These are phyloP conservation scores for Acacia pycnantha DNA, from an alignment of 331 rosid species.

Conservation along the genomic window DNA sequence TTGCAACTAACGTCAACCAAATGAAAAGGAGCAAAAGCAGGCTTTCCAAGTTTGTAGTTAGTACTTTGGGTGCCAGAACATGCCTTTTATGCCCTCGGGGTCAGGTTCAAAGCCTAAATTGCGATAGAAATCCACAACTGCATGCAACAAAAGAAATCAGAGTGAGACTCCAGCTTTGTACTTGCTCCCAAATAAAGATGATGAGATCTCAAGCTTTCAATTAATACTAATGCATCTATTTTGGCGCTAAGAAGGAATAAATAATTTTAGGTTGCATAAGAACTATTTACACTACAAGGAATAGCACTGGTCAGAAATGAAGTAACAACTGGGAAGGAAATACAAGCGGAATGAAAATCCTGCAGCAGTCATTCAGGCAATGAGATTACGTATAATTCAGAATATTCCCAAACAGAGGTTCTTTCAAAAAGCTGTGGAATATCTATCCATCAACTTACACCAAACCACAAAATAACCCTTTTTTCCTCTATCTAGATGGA, in stretches of 20 bases:
- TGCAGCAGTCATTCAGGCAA: not conserved
- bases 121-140: conserved; percentile 91
- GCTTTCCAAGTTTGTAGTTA: conserved; percentile 27
- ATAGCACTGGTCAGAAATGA: not conserved
- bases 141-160: conserved; percentile 30
- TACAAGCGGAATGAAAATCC: not conserved
- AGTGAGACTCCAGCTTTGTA: conserved; percentile 16
- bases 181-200: not conserved
- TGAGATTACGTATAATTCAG: no score
- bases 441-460: no score
- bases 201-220: conserved; percentile 2
- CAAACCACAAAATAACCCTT: no score
- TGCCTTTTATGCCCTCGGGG: conserved; percentile 96
- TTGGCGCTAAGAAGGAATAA: not conserved
- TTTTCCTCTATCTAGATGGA: no score
- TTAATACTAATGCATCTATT: conserved; percentile 11
- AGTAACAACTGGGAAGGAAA: not conserved
- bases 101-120: conserved; percentile 94
- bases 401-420: no score
- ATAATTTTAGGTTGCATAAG: not conserved
- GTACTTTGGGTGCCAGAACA: conserved; percentile 90
- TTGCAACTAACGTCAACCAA: conserved; percentile 12
- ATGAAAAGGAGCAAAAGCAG: conserved; percentile 7
- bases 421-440: no score
- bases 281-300: conserved; percentile 3